Evolutionary conservation across 805 yeast species (phyloP).

Genomic region (Millerozyma acaciae): DNA sequence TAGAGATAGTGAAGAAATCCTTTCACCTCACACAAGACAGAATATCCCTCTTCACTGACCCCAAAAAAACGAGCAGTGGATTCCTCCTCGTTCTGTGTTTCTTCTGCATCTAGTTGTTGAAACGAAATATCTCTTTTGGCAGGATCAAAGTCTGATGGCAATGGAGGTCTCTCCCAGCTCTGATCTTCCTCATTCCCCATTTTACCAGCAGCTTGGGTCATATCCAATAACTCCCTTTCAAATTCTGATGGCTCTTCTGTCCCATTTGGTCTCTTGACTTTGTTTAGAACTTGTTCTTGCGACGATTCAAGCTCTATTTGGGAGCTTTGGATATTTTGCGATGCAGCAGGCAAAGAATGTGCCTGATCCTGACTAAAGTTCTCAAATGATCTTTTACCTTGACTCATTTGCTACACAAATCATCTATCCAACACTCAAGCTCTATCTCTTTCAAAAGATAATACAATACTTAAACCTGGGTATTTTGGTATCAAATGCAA

Average conservation of each 20-base stretch:
- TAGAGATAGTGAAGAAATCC: constrained; percentile 89
- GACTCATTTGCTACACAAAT: constrained; percentile 8
- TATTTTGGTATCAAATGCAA: no score
- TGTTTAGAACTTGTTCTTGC: constrained; percentile 32
- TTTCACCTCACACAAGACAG: constrained; percentile 83
- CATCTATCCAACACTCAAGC: not conserved
- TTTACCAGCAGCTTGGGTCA: constrained; percentile 28
- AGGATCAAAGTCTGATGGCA: constrained; percentile 49
- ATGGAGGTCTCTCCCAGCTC: constrained; percentile 52
- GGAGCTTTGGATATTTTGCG: constrained; percentile 15
- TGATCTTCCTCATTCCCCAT: constrained; percentile 34
- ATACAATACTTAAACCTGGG: no score
- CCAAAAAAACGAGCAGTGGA: constrained; percentile 85
- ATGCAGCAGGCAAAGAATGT: constrained; percentile 32
- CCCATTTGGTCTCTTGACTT: constrained; percentile 29
- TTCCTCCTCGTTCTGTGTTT: constrained; percentile 53
- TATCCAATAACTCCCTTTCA: constrained; percentile 35
- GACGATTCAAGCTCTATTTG: constrained; percentile 24
- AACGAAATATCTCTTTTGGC: constrained; percentile 54
- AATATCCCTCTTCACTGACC: constrained; percentile 81
- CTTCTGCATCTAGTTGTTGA: constrained; percentile 96
- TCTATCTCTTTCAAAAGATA: not conserved
- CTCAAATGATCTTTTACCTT: constrained; percentile 11
- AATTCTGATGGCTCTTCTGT: constrained; percentile 38
- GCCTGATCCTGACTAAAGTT: constrained; percentile 19